Percentiles rank a stretch among this genome's conserved stretches.
Evolutionary conservation across 495 filamentous ascomycete genomes (phyloP).

Genomic region (Neurospora tetraspora): DNA sequence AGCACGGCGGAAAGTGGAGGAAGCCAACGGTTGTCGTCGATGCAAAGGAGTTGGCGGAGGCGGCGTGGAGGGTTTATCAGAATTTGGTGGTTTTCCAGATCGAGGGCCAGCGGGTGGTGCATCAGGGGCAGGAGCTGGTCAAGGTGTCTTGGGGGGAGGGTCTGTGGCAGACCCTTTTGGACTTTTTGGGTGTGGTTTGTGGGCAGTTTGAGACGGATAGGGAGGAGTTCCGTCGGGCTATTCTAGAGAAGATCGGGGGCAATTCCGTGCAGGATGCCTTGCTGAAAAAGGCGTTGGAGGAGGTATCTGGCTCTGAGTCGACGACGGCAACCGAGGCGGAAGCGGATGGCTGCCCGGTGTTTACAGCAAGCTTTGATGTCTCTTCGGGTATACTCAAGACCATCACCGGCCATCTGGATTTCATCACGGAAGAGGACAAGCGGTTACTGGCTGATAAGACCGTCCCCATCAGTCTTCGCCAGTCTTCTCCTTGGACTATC

Average conservation of each 20-base stretch:
- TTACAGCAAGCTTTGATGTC: constrained; percentile 5
- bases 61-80: neutral
- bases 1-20: neutral
- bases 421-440: constrained; percentile 14
- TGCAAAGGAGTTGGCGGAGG: neutral
- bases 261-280: neutral
- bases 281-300: constrained; percentile 1
- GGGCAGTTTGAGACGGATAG: neutral
- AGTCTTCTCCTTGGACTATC: constrained; percentile 24
- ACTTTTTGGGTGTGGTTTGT: neutral
- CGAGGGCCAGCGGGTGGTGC: neutral
- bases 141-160: neutral
- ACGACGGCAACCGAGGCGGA: neutral
- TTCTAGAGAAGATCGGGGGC: neutral
- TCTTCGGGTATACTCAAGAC: constrained; percentile 3
- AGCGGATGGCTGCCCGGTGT: neutral
- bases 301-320: neutral
- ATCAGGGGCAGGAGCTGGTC: neutral
- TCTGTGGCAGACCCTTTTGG: neutral
- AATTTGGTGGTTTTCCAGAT: neutral
- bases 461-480: constrained; percentile 18
- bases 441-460: constrained; percentile 17
- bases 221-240: neutral
- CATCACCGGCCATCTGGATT: constrained; percentile 21
- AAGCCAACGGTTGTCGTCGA: neutral